phyloP scores from a whole-genome alignment of 1,284 basidiomycete species.

The Rhodotorula sp. region DNA sequence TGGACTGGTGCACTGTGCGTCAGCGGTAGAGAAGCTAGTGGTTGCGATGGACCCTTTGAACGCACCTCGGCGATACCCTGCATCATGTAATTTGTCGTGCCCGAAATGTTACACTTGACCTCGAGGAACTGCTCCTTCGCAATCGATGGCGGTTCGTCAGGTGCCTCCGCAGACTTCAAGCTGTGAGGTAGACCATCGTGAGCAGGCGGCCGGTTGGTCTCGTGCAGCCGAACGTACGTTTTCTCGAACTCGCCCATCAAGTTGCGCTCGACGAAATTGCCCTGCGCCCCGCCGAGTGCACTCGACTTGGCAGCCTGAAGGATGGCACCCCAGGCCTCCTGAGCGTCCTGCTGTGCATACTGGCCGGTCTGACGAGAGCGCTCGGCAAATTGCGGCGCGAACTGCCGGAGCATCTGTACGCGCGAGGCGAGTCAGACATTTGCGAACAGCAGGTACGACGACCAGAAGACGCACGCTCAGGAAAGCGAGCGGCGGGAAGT shows the following conservation, averaged over 20 bases:
- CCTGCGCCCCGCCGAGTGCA: constrained; percentile 49
- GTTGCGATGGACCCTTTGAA: too few species aligned
- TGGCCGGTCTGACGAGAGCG: constrained; percentile 58
- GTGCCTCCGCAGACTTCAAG: constrained; percentile 72
- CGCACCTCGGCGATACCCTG: constrained; percentile 80
- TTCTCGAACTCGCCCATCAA: constrained; percentile 78
- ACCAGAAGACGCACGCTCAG: constrained; percentile 53
- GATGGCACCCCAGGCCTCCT: constrained; percentile 88
- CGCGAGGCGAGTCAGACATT: background rate
- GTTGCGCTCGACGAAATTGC: constrained; percentile 74
- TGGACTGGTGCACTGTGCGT: background rate
- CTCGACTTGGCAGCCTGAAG: constrained; percentile 70
- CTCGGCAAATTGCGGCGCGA: constrained; percentile 92
- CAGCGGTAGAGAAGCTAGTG: too few species aligned
- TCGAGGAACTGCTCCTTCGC: constrained; percentile 77
- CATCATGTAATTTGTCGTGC: constrained; percentile 83
- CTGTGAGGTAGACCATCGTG: constrained; percentile 53
- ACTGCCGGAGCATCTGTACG: constrained; percentile 63
- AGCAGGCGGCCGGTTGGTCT: too few species aligned
- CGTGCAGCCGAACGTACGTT: constrained; percentile 61
- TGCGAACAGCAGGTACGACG: background rate
- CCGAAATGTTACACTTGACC: constrained; percentile 88
- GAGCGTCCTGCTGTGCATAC: constrained; percentile 94
- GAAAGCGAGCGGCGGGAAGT: constrained; percentile 73
- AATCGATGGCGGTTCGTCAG: constrained; percentile 70